A percentile compares a stretch with the other conserved stretches of the same genome.
Evolutionary conservation across 202 grass and related monocot genomes (phyloP).

Genomic region (Bolboschoenoplectus hybrid): DNA sequence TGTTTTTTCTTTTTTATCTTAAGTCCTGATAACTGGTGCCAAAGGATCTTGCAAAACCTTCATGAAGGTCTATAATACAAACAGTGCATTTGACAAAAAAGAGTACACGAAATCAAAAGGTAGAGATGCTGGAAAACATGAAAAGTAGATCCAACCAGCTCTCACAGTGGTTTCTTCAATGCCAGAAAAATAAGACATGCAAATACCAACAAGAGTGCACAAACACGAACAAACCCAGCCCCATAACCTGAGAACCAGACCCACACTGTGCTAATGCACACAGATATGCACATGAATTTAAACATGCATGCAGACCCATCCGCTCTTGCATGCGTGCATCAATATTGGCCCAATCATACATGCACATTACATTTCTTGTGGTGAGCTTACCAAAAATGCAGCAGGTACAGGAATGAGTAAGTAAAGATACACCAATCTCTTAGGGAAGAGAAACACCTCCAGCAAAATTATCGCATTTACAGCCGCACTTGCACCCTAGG

Average conservation of each 20-base stretch:
- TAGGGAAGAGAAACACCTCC: conserved; percentile 77
- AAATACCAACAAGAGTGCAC: background rate
- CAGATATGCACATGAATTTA: background rate
- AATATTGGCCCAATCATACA: background rate
- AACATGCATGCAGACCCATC: background rate
- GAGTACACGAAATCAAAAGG: background rate
- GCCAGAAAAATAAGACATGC: background rate
- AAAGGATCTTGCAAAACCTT: conserved; percentile 15
- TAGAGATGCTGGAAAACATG: background rate
- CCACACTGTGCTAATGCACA: background rate
- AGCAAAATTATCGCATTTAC: conserved; percentile 87
- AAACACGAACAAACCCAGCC: background rate
- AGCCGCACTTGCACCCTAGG: conserved; percentile 88
- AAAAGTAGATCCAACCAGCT: background rate
- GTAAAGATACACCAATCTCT: conserved; percentile 71
- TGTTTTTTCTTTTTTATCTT: background rate
- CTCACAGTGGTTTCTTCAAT: background rate
- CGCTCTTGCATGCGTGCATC: background rate
- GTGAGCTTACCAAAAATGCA: conserved; percentile 62
- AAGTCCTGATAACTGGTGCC: too few species aligned
- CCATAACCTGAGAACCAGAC: background rate
- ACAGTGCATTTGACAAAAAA: background rate
- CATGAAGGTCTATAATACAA: background rate
- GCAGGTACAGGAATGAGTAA: conserved; percentile 75
- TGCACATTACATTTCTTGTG: background rate